Base-by-base conservation (phyloP, 345 rosid genomes). In the Boechera divaricarpa region DNA sequence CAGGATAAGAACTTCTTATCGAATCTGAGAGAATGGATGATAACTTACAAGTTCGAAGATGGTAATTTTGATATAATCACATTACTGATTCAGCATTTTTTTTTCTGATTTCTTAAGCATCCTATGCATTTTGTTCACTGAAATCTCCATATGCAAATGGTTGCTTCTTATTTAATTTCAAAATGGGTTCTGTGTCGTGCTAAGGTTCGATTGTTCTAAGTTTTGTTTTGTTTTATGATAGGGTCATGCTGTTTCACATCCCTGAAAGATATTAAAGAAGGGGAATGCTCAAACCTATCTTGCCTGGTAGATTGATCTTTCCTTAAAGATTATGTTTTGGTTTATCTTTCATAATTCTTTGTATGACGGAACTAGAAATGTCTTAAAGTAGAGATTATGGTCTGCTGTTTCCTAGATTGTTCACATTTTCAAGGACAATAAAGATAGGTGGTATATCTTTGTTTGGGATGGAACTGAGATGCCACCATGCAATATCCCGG, bases 401-500 rank as follows among this genome's bases (percentile, higher is more conserved):
- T 41, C 16, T 77, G 33, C 12, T 32, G 15, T 64, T 64, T 7
- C 47, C 32, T 6, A 71, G 81, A 35, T 71, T 77, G 72, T 57
- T 77, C 72, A 77, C 62, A 57, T 71, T 39, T 48, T 32, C 31
- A 77, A 77, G 48, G 72, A 29, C 5, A 36, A 64, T 18, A 64
- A 57, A 57, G 62, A 57, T 31, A 77, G 55, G 47, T 57, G 72
- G 52, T 64, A 70, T 48, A 48, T 77, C 15, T 71, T 35, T 18
- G 62, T 77, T 49, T 77, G 81, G 81, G 77, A 77, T 65, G 77
- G 81, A 72, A 71, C 77, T 71, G 72, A 71, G 45, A 47, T 71
- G 71, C 68, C 77, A 28, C 68, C 81, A 0, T 77, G 77, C 55
- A 65, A 33, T 39, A 57, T 77, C 15, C 9, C 33, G 61, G 61